phyloP scores from a whole-genome alignment of 2,329 filamentous ascomycete genomes.

The Phialophora macrospora region DNA sequence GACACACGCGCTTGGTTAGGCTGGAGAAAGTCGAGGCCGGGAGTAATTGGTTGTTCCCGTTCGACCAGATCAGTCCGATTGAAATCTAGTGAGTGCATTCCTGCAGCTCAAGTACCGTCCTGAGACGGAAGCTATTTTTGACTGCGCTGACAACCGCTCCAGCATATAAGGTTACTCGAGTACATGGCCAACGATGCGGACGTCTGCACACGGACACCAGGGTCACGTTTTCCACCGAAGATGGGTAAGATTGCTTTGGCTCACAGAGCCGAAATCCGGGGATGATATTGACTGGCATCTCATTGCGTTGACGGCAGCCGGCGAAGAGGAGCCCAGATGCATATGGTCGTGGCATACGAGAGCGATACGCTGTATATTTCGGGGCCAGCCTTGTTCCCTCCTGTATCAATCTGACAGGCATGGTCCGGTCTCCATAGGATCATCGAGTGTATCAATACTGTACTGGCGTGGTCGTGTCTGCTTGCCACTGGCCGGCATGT shows the following conservation, averaged over 20 bases:
- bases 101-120: background rate
- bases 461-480: background rate
- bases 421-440: background rate
- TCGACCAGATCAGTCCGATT: constrained; percentile 92
- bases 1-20: constrained; percentile 50
- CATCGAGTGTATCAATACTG: background rate
- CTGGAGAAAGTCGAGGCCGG: constrained; percentile 86
- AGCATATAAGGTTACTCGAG: constrained; percentile 10
- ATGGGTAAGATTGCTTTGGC: background rate
- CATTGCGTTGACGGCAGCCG: background rate
- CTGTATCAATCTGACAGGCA: background rate
- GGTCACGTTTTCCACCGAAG: background rate
- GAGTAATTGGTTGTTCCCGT: constrained; percentile 95
- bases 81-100: constrained; percentile 84
- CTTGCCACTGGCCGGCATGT: background rate
- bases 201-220: background rate
- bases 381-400: background rate
- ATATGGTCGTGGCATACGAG: background rate
- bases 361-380: background rate
- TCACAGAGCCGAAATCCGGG: too few species aligned
- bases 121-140: background rate
- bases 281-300: background rate
- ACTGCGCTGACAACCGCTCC: background rate
- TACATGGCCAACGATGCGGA: background rate
- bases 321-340: background rate